phyloP scores from a whole-genome alignment of 2,329 filamentous ascomycete species.

The Neonectria magnoliae region DNA sequence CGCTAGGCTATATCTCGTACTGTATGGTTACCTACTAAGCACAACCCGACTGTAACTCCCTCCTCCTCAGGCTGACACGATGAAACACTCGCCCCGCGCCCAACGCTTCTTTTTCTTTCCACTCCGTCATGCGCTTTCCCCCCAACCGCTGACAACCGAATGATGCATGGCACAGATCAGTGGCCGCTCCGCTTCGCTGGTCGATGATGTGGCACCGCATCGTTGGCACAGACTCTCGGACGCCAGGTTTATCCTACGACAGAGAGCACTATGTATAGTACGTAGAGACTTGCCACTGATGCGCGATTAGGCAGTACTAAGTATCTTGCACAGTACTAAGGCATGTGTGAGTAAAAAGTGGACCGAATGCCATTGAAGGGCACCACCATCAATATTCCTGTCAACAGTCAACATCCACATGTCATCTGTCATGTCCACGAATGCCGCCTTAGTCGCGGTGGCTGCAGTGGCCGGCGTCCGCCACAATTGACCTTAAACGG shows the following conservation, averaged over 20 bases:
- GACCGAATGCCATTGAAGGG: too few relatives aligned
- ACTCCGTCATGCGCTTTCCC: constrained; percentile 10
- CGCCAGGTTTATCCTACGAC: background rate
- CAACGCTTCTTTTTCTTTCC: background rate
- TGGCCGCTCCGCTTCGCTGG: constrained; percentile 22
- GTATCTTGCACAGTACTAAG: background rate
- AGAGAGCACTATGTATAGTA: too few relatives aligned
- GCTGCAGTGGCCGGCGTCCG: background rate
- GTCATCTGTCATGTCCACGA: too few relatives aligned
- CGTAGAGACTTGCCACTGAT: background rate
- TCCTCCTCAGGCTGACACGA: constrained; percentile 3
- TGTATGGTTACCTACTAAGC: background rate
- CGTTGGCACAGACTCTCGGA: constrained; percentile 27
- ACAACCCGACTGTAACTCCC: background rate
- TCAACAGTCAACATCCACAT: too few relatives aligned
- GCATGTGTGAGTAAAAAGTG: background rate
- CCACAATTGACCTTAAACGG: background rate
- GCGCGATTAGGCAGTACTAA: background rate
- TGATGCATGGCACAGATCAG: constrained; percentile 19
- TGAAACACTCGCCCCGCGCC: constrained; percentile 9
- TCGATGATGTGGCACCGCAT: constrained; percentile 40
- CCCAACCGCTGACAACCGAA: background rate
- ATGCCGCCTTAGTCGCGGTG: too few relatives aligned
- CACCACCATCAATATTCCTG: too few relatives aligned
- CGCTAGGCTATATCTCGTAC: background rate